Evolutionary conservation across 2,329 filamentous ascomycete genomes (phyloP).

Genomic region (Cadophora malorum): DNA sequence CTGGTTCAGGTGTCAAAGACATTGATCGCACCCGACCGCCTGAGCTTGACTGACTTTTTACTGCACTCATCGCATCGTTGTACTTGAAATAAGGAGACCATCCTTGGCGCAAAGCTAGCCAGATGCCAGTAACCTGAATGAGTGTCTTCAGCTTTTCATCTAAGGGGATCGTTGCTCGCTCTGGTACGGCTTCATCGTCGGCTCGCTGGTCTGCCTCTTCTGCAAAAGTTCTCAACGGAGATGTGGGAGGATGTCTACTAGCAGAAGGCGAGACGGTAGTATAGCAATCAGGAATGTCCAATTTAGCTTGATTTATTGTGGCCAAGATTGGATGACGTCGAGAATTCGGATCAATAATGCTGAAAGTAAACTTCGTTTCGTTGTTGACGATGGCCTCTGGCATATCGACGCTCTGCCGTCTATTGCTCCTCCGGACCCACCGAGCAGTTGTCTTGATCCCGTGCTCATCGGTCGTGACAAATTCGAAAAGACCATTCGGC

Average conservation of each 20-base stretch:
- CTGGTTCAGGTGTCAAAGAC: constrained; percentile 40
- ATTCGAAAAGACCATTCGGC: constrained; percentile 68
- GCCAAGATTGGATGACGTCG: constrained; percentile 79
- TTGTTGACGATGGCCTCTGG: constrained; percentile 41
- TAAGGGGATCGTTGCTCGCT: constrained; percentile 48
- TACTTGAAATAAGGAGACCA: constrained; percentile 50
- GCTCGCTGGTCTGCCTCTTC: constrained; percentile 24
- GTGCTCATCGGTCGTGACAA: constrained; percentile 58
- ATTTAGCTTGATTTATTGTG: constrained; percentile 64
- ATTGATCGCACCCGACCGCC: constrained; percentile 35
- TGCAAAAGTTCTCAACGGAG: constrained; percentile 29
- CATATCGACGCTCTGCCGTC: constrained; percentile 45
- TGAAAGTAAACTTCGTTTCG: constrained; percentile 74
- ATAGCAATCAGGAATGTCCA: constrained; percentile 75
- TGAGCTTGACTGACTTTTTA: constrained; percentile 23
- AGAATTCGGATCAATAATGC: constrained; percentile 72
- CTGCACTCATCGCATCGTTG: constrained; percentile 39
- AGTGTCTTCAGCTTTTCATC: constrained; percentile 54
- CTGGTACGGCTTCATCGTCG: constrained; percentile 34
- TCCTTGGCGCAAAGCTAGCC: constrained; percentile 56
- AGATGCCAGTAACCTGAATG: constrained; percentile 59
- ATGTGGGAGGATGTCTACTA: constrained; percentile 51
- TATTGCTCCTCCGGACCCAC: constrained; percentile 65
- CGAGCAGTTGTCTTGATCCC: constrained; percentile 67
- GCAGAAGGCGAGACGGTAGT: constrained; percentile 59